Evolutionary conservation across 2,329 filamentous ascomycete genomes (phyloP).

Genomic region (Apiospora marii): DNA sequence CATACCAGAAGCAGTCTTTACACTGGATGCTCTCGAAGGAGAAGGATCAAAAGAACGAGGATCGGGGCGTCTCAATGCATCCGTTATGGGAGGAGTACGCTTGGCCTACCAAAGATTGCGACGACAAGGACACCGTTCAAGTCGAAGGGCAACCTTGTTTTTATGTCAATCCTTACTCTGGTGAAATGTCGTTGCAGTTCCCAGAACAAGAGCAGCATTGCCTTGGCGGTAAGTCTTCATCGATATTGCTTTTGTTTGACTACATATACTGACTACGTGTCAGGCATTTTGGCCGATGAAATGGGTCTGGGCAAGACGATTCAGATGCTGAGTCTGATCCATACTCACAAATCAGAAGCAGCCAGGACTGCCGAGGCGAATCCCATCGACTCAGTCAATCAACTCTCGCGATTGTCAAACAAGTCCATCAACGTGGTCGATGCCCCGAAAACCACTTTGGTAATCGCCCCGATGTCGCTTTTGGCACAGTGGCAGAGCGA

Average conservation of each 20-base stretch:
- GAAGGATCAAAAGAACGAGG: constrained; percentile 73
- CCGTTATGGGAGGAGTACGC: constrained; percentile 95
- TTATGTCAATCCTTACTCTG: constrained; percentile 97
- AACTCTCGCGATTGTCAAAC: constrained; percentile 68
- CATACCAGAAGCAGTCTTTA: constrained; percentile 94
- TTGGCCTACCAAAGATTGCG: constrained; percentile 88
- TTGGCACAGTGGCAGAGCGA: constrained; percentile 98
- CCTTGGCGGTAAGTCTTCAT: constrained; percentile 70
- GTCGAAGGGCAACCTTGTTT: constrained; percentile 76
- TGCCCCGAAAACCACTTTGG: constrained; percentile 89
- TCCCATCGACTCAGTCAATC: constrained; percentile 58
- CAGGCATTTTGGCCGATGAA: constrained; percentile 82
- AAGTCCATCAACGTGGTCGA: constrained; percentile 64
- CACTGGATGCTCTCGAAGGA: constrained; percentile 98
- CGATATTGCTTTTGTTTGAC: neutral
- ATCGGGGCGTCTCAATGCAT: constrained; percentile 85
- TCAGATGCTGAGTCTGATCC: constrained; percentile 94
- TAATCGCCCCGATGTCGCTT: constrained; percentile 96
- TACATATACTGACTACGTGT: neutral
- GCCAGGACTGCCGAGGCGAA: constrained; percentile 51
- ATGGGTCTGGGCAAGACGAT: constrained; percentile 99
- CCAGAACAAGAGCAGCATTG: constrained; percentile 95
- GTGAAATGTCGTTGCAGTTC: constrained; percentile 90
- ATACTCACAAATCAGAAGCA: constrained; percentile 75
- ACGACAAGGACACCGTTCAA: constrained; percentile 76